Percentiles rank a stretch among this genome's conserved stretches.
Conservation (phyloP, 805 yeast genomes). For the Lachancea sp. region DNA sequence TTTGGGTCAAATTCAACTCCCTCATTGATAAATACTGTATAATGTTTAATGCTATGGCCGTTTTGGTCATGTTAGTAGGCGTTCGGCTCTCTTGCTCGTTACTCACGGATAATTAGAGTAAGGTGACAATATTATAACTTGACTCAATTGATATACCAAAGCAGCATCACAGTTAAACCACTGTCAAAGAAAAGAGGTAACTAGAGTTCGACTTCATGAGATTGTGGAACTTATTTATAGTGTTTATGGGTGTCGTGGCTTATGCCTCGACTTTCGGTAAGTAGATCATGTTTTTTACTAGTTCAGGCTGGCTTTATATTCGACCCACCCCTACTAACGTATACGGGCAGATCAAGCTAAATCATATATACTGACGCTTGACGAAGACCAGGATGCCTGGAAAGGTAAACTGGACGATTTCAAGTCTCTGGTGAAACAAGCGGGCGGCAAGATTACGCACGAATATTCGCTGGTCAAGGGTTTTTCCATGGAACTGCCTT, state of each 20-base stretch:
- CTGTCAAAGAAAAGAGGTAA: neutral
- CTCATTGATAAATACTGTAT: neutral
- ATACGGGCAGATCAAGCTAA: neutral
- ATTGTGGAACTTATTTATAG: neutral
- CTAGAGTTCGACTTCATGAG: neutral
- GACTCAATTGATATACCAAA: no score
- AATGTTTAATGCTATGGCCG: constrained; percentile 2
- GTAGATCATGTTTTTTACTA: neutral
- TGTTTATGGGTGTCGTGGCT: constrained; percentile 1
- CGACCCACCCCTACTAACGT: constrained; percentile 2
- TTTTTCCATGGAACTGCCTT: constrained; percentile 39
- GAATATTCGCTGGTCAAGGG: constrained; percentile 46
- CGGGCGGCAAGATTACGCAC: constrained; percentile 43
- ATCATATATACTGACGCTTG: constrained; percentile 7
- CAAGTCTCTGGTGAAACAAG: constrained; percentile 29
- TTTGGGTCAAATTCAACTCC: neutral
- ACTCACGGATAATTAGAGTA: neutral
- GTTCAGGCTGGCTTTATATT: no score
- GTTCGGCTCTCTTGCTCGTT: neutral
- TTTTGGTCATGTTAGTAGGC: no score
- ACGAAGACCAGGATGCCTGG: constrained; percentile 3
- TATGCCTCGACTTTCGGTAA: constrained; percentile 3
- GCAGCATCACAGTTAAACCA: neutral
- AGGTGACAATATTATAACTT: no score
- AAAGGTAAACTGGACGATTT: constrained; percentile 22